Evolutionary conservation across 1,284 basidiomycete species (phyloP), one percentile per base, ranked within the genome.

Genomic region (Omphalotus olearius): DNA sequence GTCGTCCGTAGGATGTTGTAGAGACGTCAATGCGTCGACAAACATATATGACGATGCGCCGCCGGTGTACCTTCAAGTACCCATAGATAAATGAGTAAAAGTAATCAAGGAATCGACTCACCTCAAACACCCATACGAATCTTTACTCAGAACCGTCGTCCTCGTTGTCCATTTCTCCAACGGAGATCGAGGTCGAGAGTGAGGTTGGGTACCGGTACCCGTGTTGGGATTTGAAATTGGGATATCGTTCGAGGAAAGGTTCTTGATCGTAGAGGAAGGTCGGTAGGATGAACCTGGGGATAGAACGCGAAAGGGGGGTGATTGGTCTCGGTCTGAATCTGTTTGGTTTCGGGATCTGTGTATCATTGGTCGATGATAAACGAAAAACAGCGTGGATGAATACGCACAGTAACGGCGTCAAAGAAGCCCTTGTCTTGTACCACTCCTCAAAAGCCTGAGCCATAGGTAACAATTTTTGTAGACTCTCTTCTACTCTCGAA

Each of bases 51-150:
- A 57, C 11, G 58, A 53, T 11, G 57, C 37, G 3, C 58, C 57
- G n/a, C 57, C 58, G 4, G 55, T 55, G 26, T 56, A 59, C 41
- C 58, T 59, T 18, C 14, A 26, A 17, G 30, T 28, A 14, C 20
- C 17, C 23, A 25, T 14, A 13, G 16, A 16, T 14, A 41, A n/a
- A 18, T 18, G 14, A 7, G 18, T 16, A 10, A 6, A n/a, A 44
- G 11, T 37, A 10, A 36, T 6, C 14, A 14, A 16, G 7, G 4
- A 30, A 38, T 30, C 14, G 28, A 35, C 57, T 11, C 18, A 58
- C 57, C 57, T 51, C 10, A 59, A 45, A 41, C 57, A 53, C 10
- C 59, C 59, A 42, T 59, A 57, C 39, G 48, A 53, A 33, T 59
- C 54, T 44, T 59, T 59, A 2, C 53, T 53, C 28, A 59, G 45